Base-by-base conservation (phyloP, 352 stramenopile species). In the Pythium coloratum region DNA sequence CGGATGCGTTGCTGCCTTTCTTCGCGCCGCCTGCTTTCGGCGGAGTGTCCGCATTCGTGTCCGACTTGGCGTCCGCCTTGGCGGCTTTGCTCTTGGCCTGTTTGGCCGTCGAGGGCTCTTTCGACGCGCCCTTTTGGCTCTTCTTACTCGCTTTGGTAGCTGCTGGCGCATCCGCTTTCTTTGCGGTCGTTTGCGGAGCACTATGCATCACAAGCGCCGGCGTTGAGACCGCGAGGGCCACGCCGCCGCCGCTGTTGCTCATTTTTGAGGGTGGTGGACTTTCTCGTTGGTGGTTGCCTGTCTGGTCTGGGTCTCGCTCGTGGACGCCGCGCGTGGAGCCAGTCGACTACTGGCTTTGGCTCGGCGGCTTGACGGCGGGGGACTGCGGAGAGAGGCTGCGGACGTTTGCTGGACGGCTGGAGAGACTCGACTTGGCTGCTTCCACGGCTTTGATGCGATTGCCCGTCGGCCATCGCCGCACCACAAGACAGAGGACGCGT, bases 261-360 rank as follows among this genome's bases (percentile, higher is more conserved):
- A 50, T 40, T 14, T n/a, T 56, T 46, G 50, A 30, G 40, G 33
- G 38, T 14, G 53, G 12, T 34, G 62, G 8, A 28, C 32, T 62
- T 50, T 50, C 44, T 28, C 49, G 57, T 50, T 72, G 42, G 55
- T 66, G 53, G 8, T 18, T 9, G 44, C 18, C 5, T 50, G 44
- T 20, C 18, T 9, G 44, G 44, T 28, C 36, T 44, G 28, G 28
- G 2, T 44, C 44, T 50, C 44, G 44, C 44, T 50, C 44, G n/a
- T 62, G 36, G n/a, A 53, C 38, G 64, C 59, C 59, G 66, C 59
- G 58, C 66, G 46, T 46, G 53, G 55, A 73, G 58, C 67, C 67
- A 73, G 67, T 73, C 67, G 44, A 73, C 67, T 73, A 73, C 67
- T 73, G 67, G 67, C 67, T 69, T 44, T 66, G 60, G 55, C 36